Percentiles rank a stretch among this genome's conserved stretches.
These are phyloP conservation scores for Mycogone perniciosa DNA, from an alignment of 2,329 filamentous ascomycete species.

Conservation along the genomic window DNA sequence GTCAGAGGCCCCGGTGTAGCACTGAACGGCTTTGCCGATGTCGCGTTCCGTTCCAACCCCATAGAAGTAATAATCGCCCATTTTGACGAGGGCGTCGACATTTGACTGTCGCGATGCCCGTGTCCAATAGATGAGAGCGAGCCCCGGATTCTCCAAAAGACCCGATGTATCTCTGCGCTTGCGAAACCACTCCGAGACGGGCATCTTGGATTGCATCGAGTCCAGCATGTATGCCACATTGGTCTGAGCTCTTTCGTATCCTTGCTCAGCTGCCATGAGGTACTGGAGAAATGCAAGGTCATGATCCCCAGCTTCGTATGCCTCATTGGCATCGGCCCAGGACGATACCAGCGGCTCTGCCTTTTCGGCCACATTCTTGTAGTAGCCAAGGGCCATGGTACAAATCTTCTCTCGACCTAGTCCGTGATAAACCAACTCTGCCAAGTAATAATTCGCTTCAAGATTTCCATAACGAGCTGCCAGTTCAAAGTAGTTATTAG, in stretches of 20 bases:
- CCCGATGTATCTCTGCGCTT: conserved; percentile 27
- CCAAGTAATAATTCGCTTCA: conserved; percentile 87
- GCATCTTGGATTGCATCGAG: conserved; percentile 50
- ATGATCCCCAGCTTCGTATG: conserved; percentile 70
- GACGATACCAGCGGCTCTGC: conserved; percentile 69
- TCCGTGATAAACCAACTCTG: conserved; percentile 76
- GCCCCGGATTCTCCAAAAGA: conserved; percentile 45
- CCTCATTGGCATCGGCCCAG: conserved; percentile 75
- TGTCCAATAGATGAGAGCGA: conserved; percentile 91
- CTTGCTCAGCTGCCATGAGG: conserved; percentile 85
- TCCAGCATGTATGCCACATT: conserved; percentile 87
- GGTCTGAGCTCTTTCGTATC: conserved; percentile 81
- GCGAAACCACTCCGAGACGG: conserved; percentile 40
- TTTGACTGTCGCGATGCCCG: conserved; percentile 89
- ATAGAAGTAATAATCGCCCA: conserved; percentile 93
- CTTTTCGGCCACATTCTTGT: conserved; percentile 71
- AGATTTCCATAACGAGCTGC: conserved; percentile 77
- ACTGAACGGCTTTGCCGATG: conserved; percentile 81
- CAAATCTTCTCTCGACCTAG: conserved; percentile 77
- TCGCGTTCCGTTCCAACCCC: conserved; percentile 70
- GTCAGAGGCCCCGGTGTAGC: conserved; percentile 88
- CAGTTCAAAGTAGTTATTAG: conserved; percentile 81
- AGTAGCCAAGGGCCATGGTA: conserved; percentile 69
- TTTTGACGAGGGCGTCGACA: conserved; percentile 90
- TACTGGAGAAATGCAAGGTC: conserved; percentile 76